Base-by-base conservation (phyloP, 176 grass and related monocot genomes). In the Paspalum vaginatum region DNA sequence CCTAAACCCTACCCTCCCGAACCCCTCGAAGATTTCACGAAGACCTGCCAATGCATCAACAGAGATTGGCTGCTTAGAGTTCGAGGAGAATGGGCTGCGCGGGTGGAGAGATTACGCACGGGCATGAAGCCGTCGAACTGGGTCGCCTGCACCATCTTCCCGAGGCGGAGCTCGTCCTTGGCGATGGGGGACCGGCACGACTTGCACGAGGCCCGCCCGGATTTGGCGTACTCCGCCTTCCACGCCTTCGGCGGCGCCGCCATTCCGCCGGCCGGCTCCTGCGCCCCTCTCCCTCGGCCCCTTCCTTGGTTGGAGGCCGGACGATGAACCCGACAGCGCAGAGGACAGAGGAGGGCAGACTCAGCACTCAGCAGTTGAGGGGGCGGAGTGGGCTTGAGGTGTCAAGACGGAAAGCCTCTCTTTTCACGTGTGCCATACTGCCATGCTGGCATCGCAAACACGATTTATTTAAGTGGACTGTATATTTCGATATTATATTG, bases 71-170 rank as follows among this genome's bases (percentile, higher is more conserved):
- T 21, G 75, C 15, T 50, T 48, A 32, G 42, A 57, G 27, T 8
- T 24, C 20, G 45, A 7, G 44, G 37, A 40, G 50, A 49, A 59
- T 17, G 51, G 17, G 37, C 2, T 5, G 41, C 44, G 77, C 17
- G 14, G 68, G 27, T 0, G 59, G 15, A 11, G 43, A 15, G 56
- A 24, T 77, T 73, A 79, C 65, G 65, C 71, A 98, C 95, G 74
- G 92, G 92, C 95, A 98, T 98, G 75, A 93, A 93, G 20, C 95
- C 95, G 53, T 94, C 92, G 90, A 98, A 98, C 85, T 95, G 95
- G 26, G 95, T 82, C 51, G 95, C 92, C 79, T 83, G 72, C 26
- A 93, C 92, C 95, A 98, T 98, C 90, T 93, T 98, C 65, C 95
- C 92, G 49, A 98, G 85, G 61, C 92, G 92, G 42, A 95, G 77